Conservation (phyloP, 176 grass and related monocot genomes). For the Zea mays region Zm-B73-REFERENCE-NAM-5.0 NC_050100.1:12493501-12494000, state of each 20-base stretch:
- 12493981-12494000: slow-evolving; percentile 46
- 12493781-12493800: not conserved
- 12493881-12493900: not conserved
- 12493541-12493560: slow-evolving; percentile 25
- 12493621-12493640: slow-evolving; percentile 29
- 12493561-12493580: slow-evolving; percentile 37
- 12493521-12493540: slow-evolving; percentile 20
- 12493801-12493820: slow-evolving; percentile 17
- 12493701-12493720: not conserved
- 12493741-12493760: not conserved
- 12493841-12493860: slow-evolving; percentile 9
- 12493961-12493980: slow-evolving; percentile 48
- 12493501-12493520: slow-evolving; percentile 36
- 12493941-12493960: slow-evolving; percentile 45
- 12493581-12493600: slow-evolving; percentile 30
- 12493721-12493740: not conserved
- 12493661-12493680: slow-evolving; percentile 45
- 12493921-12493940: slow-evolving; percentile 12
- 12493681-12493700: slow-evolving; percentile 11
- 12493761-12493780: slow-evolving; percentile 28
- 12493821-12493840: slow-evolving; percentile 11
- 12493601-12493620: slow-evolving; percentile 66
- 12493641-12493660: slow-evolving; percentile 32
- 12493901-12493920: slow-evolving; percentile 2
- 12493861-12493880: slow-evolving; percentile 4